Base-by-base conservation (phyloP, 768 basidiomycete genomes). In the Crepidotus variabilis region DNA sequence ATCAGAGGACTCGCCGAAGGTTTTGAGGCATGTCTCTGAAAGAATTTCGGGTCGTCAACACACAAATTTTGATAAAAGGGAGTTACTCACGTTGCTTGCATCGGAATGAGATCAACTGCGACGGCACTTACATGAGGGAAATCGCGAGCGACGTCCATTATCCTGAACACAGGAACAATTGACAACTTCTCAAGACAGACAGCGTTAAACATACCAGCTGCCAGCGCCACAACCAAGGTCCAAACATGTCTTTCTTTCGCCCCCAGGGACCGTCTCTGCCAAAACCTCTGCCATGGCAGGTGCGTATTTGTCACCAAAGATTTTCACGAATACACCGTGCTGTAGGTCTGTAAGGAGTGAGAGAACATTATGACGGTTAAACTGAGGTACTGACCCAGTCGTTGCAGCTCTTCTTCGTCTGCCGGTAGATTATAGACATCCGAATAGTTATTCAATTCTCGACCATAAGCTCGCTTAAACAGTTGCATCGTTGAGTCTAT, bases 161-260 rank as follows among this genome's bases (percentile, higher is more conserved):
- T 88, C 90, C 90, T 92, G 59, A 28, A 36, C 24, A 39, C 50
- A 39, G 20, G 47, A 39, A 20, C 46, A 23, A 50, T 32, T 23
- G 23, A 21, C 47, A 33, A 16, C 21, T 47, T 46, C 52, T 22
- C 59, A 75, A 55, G 56, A n/a, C 46, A 9, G 23, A 50, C 13
- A 14, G 7, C 23, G 14, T 49, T 51, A 51, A 28, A 64, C 77
- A 55, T 60, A 89, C 90, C 90, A 92, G 60, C 77, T 82, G 47
- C 89, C 90, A 60, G 84, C 87, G 14, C 90, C 90, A 63, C 90
- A 90, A 7, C 90, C 90, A 22, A 92, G 77, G 69, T 92, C 90
- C 14, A 92, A 73, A 50, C 80, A 75, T 4, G 83, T 73, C 67
- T 90, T 91, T 21, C 69, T 74, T 61, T 85, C 80, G 14, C 82